Base-by-base conservation (phyloP, 2,329 filamentous ascomycete genomes). In the Salinomyces thailandicus region DNA sequence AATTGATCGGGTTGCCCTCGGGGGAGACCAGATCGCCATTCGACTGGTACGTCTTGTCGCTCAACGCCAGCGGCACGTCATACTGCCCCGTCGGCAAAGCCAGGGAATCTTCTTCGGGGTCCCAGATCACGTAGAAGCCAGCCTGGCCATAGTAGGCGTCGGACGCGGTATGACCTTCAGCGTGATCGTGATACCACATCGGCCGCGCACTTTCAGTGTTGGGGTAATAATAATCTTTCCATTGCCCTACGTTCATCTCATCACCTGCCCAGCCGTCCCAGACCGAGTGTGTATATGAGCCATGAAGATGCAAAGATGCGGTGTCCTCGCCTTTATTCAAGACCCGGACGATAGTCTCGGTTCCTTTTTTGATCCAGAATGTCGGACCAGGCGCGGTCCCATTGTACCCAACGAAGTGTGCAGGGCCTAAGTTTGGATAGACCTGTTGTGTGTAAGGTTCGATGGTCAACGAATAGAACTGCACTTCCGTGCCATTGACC, bases 171-270 rank as follows among this genome's bases (percentile, higher is more conserved):
- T 56, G 44, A 20, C 49, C 53, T 36, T 61, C 55, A 1, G 58
- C 57, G 35, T 66, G 63, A 39, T 64, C 62, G 45, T 77, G 72
- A 44, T 77, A 77, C 73, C 73, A 77, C 18, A 75, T 59, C 0
- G 69, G 62, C 24, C 73, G 63, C 1, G 64, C 69, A 26, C 60
- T 62, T 48, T 75, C 67, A 11, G 52, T 57, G 49, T 77, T 77
- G 7, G 73, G 72, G 45, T 74, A 78, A 51, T 75, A 77, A 51
- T 77, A 76, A 42, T 77, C 74, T 51, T 77, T 46, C 41, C 41
- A 48, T 22, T 76, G 57, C 1, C 70, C 69, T 0, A 66, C 63
- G 1, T 54, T 32, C 1, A 68, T 68, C n/a, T 62, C 57, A 42
- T 76, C 73, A 31, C 65, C 63, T 2, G 71, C 71, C 69, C 70